Evolutionary conservation across 2,329 filamentous ascomycete species (phyloP).

Genomic region (Penicillium janthinellum): DNA sequence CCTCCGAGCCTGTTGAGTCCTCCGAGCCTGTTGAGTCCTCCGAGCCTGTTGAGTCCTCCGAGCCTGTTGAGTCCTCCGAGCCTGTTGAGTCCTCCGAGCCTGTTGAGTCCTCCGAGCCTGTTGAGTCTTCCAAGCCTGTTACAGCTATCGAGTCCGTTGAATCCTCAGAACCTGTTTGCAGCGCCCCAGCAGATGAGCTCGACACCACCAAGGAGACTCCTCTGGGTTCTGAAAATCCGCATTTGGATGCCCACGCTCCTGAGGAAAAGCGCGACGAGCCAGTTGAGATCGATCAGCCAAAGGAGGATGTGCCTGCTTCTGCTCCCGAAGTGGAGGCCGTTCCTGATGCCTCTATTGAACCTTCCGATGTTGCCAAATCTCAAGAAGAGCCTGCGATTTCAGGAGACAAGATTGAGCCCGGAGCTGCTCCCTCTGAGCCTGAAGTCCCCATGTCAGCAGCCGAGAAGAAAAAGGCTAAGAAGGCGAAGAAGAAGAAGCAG

Average conservation of each 20-base stretch:
- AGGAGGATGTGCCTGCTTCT: background rate
- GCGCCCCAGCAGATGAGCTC: background rate
- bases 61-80: too few relatives aligned
- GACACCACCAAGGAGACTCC: constrained; percentile 2
- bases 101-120: background rate
- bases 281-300: background rate
- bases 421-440: constrained; percentile 3
- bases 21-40: too few relatives aligned
- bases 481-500: constrained; percentile 20
- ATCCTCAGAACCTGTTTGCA: background rate
- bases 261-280: constrained; percentile 1
- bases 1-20: too few relatives aligned
- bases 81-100: background rate
- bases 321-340: background rate
- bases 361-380: background rate
- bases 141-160: background rate
- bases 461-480: constrained; percentile 22
- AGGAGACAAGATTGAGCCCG: background rate
- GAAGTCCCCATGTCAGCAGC: constrained; percentile 21
- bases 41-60: too few relatives aligned
- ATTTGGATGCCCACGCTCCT: background rate
- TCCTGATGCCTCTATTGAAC: background rate
- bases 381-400: background rate
- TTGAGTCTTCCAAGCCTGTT: background rate
- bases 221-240: background rate